Base-by-base conservation (phyloP, 345 rosid genomes). In the Boechera retrofracta region DNA sequence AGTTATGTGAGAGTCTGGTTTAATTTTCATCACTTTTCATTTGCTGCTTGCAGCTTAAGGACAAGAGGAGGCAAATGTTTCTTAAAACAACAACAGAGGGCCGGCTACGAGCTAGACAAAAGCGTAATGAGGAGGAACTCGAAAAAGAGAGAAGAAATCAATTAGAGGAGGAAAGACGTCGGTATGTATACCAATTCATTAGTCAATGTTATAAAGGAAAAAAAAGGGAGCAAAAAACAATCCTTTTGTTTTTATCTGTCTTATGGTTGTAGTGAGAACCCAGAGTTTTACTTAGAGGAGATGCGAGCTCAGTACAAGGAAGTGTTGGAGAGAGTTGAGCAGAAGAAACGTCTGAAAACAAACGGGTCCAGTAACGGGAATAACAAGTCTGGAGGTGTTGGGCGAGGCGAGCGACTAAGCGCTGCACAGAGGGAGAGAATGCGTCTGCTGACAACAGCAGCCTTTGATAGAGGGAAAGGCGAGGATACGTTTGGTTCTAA, bases 381-480 rank as follows among this genome's bases (percentile, higher is more conserved):
- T 82, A 77, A 82, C 45, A 52, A 77, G 48, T 80, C 90, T 10
- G 97, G 97, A 36, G 92, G 87, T 42, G 87, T 89, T 64, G 99
- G 98, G 32, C 91, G 96, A 53, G 99, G 98, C 28, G 99, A 95
- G 89, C 87, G 99, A 84, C 84, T 92, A 84, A 91, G 91, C 62
- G 90, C 99, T 81, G 98, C 96, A 66, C 97, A 91, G 79, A 87
- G 94, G 66, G 99, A 95, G 74, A 86, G 97, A 73, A 95, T 95
- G 96, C 96, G 97, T 39, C 89, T 95, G 77, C 86, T 92, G 35
- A 95, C 99, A 31, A 87, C 97, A 1, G 98, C 98, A 44, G 99
- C 99, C 39, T 92, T 92, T 78, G 99, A 95, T 79, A 83, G 98
- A 82, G 99, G 98, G 66, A 95, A 92, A 82, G 96, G 97, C 15